Base-by-base conservation (phyloP, 2,329 filamentous ascomycete genomes). In the Clonostachys solani region DNA sequence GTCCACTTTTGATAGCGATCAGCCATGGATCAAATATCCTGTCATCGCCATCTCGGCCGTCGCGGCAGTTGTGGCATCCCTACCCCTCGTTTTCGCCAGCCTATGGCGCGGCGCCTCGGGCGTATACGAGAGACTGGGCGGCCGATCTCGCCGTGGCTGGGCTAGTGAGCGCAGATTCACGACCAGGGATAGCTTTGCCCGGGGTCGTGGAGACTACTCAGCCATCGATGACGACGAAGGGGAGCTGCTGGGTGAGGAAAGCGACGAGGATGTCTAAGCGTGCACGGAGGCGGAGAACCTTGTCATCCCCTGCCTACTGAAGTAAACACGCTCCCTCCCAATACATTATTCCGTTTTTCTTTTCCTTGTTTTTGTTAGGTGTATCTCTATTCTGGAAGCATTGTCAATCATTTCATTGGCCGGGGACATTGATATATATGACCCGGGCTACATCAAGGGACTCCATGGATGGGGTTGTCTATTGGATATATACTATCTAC, bases 171-270 rank as follows among this genome's bases (percentile, higher is more conserved):
- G 87, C 50, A 83, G 86, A 47, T 99, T 95, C 64, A 94, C 91
- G 15, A 95, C 89, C 44, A 77, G 95, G 49, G 88, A 89, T 59
- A 92, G 89, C 51, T 99, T 99, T 68, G 87, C 91, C 6, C 81
- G 91, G 48, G 87, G 89, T 2, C 80, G 89, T 47, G 86, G 87
- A n/a, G 89, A 96, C 65, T 97, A 97, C 65, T 82, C 85, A 15
- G 79, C 86, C 58, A 90, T 96, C 45, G 91, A 95, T 58, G 88
- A 94, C 44, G 94, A 97, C 62, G 94, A 97, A 64, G 92, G 92
- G 43, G 92, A 97, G 72, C 72, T 99, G 55, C 71, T 99, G 35
- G 94, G 94, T 1, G 92, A 96, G 56, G 92, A 95, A 50, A 91
- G 90, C 55, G 92, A 96, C 54, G 91, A 96, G 60, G 92, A 96